Conservation (phyloP, 2,329 filamentous ascomycete species). For the Claviceps africana region DNA sequence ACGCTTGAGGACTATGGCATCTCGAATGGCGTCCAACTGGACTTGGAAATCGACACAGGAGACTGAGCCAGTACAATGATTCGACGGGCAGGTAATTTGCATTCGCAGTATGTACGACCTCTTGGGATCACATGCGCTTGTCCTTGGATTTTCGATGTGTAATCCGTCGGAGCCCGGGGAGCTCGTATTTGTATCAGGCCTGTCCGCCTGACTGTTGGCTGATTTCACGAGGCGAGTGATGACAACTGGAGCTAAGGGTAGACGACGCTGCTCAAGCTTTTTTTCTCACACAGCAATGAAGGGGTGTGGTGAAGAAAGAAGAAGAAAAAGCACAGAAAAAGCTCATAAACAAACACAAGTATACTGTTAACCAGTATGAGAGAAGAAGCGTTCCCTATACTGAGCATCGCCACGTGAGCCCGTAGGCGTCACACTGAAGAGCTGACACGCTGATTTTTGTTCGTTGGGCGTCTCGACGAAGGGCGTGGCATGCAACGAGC, state of each 20-base stretch:
- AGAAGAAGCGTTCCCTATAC: neutral
- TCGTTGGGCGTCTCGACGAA: neutral
- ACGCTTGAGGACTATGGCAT: conserved; percentile 88
- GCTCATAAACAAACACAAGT: neutral
- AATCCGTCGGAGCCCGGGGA: neutral
- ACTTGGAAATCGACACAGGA: conserved; percentile 47
- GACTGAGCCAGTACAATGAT: conserved; percentile 25
- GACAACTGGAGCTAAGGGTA: neutral
- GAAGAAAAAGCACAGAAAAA: neutral
- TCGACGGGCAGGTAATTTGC: neutral
- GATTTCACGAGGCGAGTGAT: neutral
- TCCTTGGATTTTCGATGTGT: neutral
- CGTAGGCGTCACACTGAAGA: neutral
- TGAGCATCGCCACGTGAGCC: neutral
- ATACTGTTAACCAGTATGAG: neutral
- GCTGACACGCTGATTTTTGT: neutral
- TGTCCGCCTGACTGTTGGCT: neutral
- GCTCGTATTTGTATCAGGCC: neutral
- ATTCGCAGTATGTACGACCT: neutral
- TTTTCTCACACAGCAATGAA: neutral
- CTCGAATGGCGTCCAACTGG: conserved; percentile 67
- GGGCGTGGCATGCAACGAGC: neutral
- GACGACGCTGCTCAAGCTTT: neutral
- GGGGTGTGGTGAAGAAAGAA: neutral
- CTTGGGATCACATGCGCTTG: no score